These are phyloP conservation scores for Penicillium expansum DNA, from an alignment of 2,329 filamentous ascomycete genomes.

Conservation along the genomic window DNA sequence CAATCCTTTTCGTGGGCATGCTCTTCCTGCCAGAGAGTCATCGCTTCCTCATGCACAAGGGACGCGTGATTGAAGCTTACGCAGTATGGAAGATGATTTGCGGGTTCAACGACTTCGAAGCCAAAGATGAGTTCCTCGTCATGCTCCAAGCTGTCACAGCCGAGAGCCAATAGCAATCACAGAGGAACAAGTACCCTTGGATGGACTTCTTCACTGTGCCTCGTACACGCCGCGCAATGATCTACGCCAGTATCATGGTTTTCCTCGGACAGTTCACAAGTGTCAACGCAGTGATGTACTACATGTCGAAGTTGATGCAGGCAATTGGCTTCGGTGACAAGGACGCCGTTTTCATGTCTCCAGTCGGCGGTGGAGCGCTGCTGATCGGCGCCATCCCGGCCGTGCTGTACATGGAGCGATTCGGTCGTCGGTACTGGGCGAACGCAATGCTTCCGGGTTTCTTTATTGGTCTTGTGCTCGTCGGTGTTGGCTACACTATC, in stretches of 20 bases:
- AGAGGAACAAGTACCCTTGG: constrained; percentile 62
- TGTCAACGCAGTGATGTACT: constrained; percentile 70
- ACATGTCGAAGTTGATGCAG: constrained; percentile 66
- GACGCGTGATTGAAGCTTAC: constrained; percentile 58
- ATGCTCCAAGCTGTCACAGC: constrained; percentile 66
- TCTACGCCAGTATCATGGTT: constrained; percentile 70
- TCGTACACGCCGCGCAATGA: constrained; percentile 62
- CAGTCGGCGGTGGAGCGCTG: constrained; percentile 67
- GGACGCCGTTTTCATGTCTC: constrained; percentile 65
- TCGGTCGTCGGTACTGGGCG: constrained; percentile 72
- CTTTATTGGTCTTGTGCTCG: constrained; percentile 66
- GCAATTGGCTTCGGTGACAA: constrained; percentile 65
- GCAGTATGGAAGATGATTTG: constrained; percentile 72
- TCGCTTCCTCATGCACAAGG: constrained; percentile 68
- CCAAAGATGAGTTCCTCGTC: constrained; percentile 67
- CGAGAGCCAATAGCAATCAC: constrained; percentile 52
- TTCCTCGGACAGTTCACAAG: constrained; percentile 69
- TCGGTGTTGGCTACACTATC: constrained; percentile 63
- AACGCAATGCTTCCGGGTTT: constrained; percentile 69
- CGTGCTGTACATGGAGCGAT: constrained; percentile 69
- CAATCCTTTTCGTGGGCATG: constrained; percentile 58
- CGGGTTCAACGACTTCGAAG: constrained; percentile 55
- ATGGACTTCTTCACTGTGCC: constrained; percentile 71
- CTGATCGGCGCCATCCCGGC: constrained; percentile 67
- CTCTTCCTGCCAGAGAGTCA: constrained; percentile 69